Percentiles rank a stretch among this genome's conserved stretches.
Evolutionary conservation across 495 filamentous ascomycete species (phyloP).

Genomic region (Xylaria palmicola): DNA sequence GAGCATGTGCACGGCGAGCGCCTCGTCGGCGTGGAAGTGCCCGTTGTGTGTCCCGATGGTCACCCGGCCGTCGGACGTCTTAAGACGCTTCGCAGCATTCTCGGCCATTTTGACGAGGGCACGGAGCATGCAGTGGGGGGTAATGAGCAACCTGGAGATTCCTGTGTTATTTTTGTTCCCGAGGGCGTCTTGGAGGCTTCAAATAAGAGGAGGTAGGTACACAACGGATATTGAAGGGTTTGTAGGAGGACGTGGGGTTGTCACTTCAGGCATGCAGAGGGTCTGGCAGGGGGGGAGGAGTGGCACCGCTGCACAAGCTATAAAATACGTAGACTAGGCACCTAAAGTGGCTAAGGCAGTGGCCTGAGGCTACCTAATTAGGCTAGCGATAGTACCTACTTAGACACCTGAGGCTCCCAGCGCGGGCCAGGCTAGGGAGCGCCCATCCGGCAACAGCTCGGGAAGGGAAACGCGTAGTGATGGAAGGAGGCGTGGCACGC

Average conservation of each 20-base stretch:
- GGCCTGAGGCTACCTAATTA: not conserved
- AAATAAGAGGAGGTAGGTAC: not conserved
- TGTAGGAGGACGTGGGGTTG: slow-evolving; percentile 7
- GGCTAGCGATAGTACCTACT: too few species aligned
- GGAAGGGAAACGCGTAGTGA: slow-evolving; percentile 10
- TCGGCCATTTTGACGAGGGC: slow-evolving; percentile 55
- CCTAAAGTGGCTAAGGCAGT: too few species aligned
- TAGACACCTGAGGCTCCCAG: not conserved
- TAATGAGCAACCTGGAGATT: not conserved
- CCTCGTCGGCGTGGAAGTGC: slow-evolving; percentile 98
- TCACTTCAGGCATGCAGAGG: too few species aligned
- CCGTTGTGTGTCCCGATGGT: slow-evolving; percentile 91
- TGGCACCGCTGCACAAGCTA: too few species aligned
- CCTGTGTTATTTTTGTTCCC: not conserved
- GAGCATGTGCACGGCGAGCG: slow-evolving; percentile 95
- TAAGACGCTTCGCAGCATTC: slow-evolving; percentile 68
- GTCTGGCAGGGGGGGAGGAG: too few species aligned
- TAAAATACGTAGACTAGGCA: too few species aligned
- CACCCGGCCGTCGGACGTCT: slow-evolving; percentile 50
- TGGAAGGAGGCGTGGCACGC: slow-evolving; percentile 8
- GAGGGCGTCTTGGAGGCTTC: too few species aligned
- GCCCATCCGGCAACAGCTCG: not conserved
- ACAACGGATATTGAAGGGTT: not conserved
- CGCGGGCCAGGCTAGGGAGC: not conserved
- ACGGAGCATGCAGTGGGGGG: slow-evolving; percentile 23